Base-by-base conservation (phyloP, 2,329 filamentous ascomycete genomes). In the Zymoseptoria brevis region DNA sequence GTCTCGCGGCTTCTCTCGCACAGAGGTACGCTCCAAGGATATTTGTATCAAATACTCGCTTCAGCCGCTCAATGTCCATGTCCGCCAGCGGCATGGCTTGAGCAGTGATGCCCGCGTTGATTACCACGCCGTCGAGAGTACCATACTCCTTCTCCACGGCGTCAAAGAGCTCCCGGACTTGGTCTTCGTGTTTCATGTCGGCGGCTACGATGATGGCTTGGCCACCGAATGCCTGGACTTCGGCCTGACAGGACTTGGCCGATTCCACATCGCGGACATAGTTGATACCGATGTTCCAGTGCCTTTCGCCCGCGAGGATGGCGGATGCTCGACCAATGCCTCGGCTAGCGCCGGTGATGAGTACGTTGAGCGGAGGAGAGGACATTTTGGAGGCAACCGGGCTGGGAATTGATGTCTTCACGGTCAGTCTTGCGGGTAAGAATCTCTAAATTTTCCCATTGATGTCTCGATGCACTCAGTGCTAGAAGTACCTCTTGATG, bases 71-170 rank as follows among this genome's bases (percentile, higher is more conserved):
- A 13, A 62, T 35, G 19, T 50, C 50, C 64, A 70, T 69, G 3
- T 70, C 65, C 4, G 65, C 66, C 7, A 70, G 55, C 9, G 60
- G 53, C 59, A 62, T 63, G 4, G 60, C 59, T 13, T 57, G 57
- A n/a, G 64, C 64, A 5, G 65, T 68, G 41, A 70, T 67, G 7
- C 67, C 66, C 7, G 68, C 68, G 55, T 70, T 70, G 56, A 70
- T 63, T 4, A 70, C 68, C 5, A 68, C 60, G 19, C 66, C 68
- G 53, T 65, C 57, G 16, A 67, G 53, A 1, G 59, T 53, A 11
- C 67, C 67, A 19, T 64, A 67, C 16, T 50, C 22, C 13, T 55
- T 51, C 45, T 68, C 62, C 60, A 68, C 62, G 9, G 51, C 55
- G 51, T 67, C 60, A 56, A 69, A 70, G 52, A 69, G 56, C 16